Conservation (phyloP, 2,329 filamentous ascomycete species). For the Epichloe typhina region DNA sequence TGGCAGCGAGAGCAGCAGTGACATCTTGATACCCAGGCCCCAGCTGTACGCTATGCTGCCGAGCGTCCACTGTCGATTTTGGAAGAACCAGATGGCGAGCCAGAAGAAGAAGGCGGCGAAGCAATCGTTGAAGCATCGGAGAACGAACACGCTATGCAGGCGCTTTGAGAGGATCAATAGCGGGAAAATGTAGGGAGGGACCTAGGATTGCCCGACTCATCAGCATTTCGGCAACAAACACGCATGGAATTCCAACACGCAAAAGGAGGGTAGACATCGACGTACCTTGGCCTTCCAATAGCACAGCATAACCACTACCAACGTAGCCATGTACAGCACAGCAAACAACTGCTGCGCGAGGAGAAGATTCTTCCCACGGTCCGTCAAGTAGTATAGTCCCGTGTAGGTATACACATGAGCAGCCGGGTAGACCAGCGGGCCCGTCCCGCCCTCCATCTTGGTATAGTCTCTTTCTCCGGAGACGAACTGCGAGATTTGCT, state of each 20-base stretch:
- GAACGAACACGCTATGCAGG: constrained; percentile 82
- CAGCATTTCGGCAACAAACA: neutral
- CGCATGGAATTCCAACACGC: neutral
- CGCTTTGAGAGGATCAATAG: constrained; percentile 82
- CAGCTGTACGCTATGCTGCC: constrained; percentile 62
- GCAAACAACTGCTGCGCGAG: constrained; percentile 78
- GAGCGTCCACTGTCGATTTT: constrained; percentile 59
- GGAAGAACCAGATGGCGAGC: constrained; percentile 64
- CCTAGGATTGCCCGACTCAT: constrained; percentile 27
- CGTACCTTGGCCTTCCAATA: constrained; percentile 60
- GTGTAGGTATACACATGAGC: constrained; percentile 89
- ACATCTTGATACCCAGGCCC: constrained; percentile 93
- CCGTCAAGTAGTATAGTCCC: constrained; percentile 62
- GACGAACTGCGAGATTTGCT: constrained; percentile 70
- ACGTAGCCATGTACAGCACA: constrained; percentile 60
- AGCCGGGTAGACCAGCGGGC: constrained; percentile 88
- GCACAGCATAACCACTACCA: constrained; percentile 68
- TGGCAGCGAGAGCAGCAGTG: constrained; percentile 67
- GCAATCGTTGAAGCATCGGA: constrained; percentile 92
- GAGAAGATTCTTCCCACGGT: constrained; percentile 60
- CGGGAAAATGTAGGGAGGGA: constrained; percentile 76
- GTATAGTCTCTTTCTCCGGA: constrained; percentile 81
- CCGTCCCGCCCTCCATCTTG: constrained; percentile 74
- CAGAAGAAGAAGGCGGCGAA: constrained; percentile 78
- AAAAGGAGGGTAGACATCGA: neutral